A percentile compares a stretch with the other conserved stretches of the same genome.
Evolutionary conservation across 2,329 filamentous ascomycete species (phyloP).

Genomic region (Botrytis pseudocinerea): DNA sequence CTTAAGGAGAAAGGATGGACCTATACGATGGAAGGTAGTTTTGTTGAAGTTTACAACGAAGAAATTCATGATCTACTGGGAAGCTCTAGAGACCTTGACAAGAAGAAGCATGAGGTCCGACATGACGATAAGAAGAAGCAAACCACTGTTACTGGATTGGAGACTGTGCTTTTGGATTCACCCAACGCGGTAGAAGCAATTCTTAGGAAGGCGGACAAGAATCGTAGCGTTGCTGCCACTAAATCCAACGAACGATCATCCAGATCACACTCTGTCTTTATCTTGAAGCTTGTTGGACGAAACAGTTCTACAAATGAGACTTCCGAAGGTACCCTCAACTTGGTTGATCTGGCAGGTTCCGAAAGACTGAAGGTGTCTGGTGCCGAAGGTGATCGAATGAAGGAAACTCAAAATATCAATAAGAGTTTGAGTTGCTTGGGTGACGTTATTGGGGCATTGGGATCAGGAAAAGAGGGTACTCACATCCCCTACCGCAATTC

Average conservation of each 20-base stretch:
- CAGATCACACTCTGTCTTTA: conserved; percentile 94
- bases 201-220: conserved; percentile 76
- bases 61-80: conserved; percentile 89
- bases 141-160: conserved; percentile 79
- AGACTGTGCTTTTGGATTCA: conserved; percentile 73
- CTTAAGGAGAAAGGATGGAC: conserved; percentile 90
- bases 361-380: conserved; percentile 87
- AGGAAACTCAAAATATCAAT: conserved; percentile 97
- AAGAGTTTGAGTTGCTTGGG: conserved; percentile 88
- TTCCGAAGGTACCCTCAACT: conserved; percentile 89
- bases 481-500: conserved; percentile 96
- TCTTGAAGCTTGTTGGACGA: conserved; percentile 72
- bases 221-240: conserved; percentile 92
- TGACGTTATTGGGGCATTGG: conserved; percentile 93
- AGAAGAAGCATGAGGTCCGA: conserved; percentile 84
- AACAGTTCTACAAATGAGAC: conserved; percentile 75
- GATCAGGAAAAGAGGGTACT: conserved; percentile 70
- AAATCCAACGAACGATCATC: conserved; percentile 95
- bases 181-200: conserved; percentile 78
- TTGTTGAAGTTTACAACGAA: conserved; percentile 98
- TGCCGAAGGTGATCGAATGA: conserved; percentile 81
- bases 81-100: conserved; percentile 67
- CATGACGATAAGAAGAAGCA: conserved; percentile 82
- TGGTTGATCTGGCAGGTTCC: conserved; percentile 92
- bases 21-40: conserved; percentile 92